Evolutionary conservation across 2,329 filamentous ascomycete genomes (phyloP), one percentile per base, ranked within the genome.

Genomic region (Xylaria sp.): DNA sequence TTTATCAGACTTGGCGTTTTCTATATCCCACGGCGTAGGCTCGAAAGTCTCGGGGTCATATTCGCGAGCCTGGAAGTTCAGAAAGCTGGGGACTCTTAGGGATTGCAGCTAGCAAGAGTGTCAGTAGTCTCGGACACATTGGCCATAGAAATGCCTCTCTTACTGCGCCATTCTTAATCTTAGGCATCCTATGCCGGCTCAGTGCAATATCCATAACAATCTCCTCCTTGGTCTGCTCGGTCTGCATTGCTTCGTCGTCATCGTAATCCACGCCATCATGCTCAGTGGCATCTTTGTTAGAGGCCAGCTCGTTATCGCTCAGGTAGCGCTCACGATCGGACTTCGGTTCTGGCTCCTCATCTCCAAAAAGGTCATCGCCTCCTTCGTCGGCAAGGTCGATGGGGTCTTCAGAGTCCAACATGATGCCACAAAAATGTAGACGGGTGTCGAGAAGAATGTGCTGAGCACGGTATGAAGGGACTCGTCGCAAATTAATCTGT

Each of bases 121-220:
- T 70, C 48, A 72, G 65, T 48, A 72, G 65, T 47, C 9, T 21
- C 23, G 29, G 25, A n/a, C 25, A 10, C 59, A 48, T 54, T 37
- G 1, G 5, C 13, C 8, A 1, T 23, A 3, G 23, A 25, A 29
- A 48, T 16, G 29, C 13, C 6, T 9, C 54, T 78, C 86, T 74
- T 82, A 94, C 91, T 78, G 88, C 87, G 76, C 90, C 90, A 76
- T 94, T 90, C 71, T 87, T 89, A 44, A 91, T 86, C 75, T 91
- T 91, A 16, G 92, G 92, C 16, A 91, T 82, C 60, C 88, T 85
- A 78, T 94, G 92, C 54, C 92, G 87, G 75, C 87, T 90, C 55
- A 93, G 82, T 55, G 88, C 86, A 55, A 91, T 83, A 60, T 90
- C 88, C 81, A 89, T 86, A 62, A 92, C 85, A 61, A 88, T 83